A percentile compares a stretch with the other conserved stretches of the same genome.
Evolutionary conservation across 2,329 filamentous ascomycete genomes (phyloP).

Genomic region (Magnaporthiopsis incrustans): DNA sequence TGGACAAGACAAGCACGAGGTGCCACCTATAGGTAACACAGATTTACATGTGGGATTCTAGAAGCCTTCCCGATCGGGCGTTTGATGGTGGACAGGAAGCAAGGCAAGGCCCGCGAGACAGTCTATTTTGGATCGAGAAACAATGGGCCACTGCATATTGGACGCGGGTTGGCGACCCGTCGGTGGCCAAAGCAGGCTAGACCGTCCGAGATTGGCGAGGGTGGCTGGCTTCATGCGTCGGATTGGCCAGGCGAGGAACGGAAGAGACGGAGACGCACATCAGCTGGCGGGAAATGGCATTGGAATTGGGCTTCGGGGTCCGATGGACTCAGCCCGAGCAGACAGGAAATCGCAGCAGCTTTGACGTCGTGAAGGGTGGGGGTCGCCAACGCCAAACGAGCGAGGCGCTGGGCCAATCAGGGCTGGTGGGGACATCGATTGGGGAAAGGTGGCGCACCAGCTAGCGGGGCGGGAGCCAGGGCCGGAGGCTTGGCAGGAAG

Average conservation of each 20-base stretch:
- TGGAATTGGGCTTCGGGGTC: neutral
- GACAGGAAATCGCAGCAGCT: too few species aligned
- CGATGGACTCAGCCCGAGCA: neutral
- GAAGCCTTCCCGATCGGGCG: neutral
- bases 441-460: neutral
- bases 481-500: neutral
- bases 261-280: too few species aligned
- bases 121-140: too few species aligned
- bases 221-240: too few species aligned
- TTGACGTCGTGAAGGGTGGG: neutral
- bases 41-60: neutral
- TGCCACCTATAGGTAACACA: too few species aligned
- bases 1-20: too few species aligned
- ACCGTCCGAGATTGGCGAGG: too few species aligned
- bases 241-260: too few species aligned
- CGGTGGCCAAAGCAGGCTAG: neutral
- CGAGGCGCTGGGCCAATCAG: neutral
- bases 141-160: neutral
- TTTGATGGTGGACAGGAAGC: too few species aligned
- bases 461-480: neutral
- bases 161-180: neutral
- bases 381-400: neutral
- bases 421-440: neutral
- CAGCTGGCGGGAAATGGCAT: too few species aligned
- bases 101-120: too few species aligned